Percentiles rank a stretch among this genome's conserved stretches.
phyloP scores from a whole-genome alignment of 2,329 filamentous ascomycete species.

The Aspergillus alliaceus region DNA sequence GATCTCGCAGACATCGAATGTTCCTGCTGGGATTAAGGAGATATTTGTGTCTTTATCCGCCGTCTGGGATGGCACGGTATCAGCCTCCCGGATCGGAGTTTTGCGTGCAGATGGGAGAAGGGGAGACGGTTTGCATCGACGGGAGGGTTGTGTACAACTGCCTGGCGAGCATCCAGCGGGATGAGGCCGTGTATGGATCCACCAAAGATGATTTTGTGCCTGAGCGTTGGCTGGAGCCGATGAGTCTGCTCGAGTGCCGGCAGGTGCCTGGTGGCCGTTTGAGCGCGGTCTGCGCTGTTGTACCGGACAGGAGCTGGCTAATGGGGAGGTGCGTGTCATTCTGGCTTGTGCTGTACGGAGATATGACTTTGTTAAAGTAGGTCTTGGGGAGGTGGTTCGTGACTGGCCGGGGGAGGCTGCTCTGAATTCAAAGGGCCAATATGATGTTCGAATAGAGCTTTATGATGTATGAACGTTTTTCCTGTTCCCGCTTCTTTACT shows the following conservation, averaged over 20 bases:
- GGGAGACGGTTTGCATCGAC: slow-evolving; percentile 8
- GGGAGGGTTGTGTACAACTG: slow-evolving; percentile 14
- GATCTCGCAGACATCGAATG: slow-evolving; percentile 44
- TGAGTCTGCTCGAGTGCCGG: slow-evolving; percentile 10
- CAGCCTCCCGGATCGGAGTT: slow-evolving; percentile 8
- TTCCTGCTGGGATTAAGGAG: slow-evolving; percentile 56
- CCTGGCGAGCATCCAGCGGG: slow-evolving; percentile 17
- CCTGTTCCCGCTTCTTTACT: not conserved
- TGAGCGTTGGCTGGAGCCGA: slow-evolving; percentile 34
- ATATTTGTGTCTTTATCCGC: slow-evolving; percentile 53
- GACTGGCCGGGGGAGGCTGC: not conserved
- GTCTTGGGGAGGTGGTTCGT: not conserved
- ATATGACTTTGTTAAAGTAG: slow-evolving; percentile 8
- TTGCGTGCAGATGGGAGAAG: slow-evolving; percentile 7
- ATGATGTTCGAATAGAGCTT: not conserved
- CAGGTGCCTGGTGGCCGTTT: slow-evolving; percentile 49
- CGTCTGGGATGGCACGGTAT: slow-evolving; percentile 25
- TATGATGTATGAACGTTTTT: not conserved
- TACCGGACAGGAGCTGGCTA: slow-evolving; percentile 50
- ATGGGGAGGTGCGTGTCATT: slow-evolving; percentile 35
- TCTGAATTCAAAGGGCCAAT: not conserved
- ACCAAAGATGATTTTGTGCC: slow-evolving; percentile 33
- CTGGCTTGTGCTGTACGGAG: slow-evolving; percentile 1
- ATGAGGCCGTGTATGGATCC: slow-evolving; percentile 15
- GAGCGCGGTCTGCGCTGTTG: slow-evolving; percentile 49